A percentile compares a stretch with the other conserved stretches of the same genome.
Evolutionary conservation across 495 filamentous ascomycete genomes (phyloP).

Genomic region (Bathelium albidoporum): DNA sequence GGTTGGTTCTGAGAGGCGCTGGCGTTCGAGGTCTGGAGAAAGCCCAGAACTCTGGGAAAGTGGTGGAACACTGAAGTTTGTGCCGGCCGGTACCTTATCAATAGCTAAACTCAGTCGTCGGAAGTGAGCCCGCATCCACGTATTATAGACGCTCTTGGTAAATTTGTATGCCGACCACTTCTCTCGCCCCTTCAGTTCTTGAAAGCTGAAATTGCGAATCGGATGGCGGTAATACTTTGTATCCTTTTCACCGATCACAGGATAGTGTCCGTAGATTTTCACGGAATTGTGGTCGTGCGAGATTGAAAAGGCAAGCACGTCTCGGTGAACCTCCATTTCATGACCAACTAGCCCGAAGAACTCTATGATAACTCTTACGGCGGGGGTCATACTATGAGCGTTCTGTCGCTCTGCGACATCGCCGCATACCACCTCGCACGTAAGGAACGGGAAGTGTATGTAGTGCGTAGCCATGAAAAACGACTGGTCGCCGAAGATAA

Average conservation of each 20-base stretch:
- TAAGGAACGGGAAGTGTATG: constrained; percentile 21
- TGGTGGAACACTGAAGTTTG: constrained; percentile 12
- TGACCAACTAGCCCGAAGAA: constrained; percentile 27
- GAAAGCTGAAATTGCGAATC: constrained; percentile 13
- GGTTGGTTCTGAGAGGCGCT: no score
- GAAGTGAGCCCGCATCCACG: constrained; percentile 18
- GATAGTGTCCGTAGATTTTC: constrained; percentile 27
- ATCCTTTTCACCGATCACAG: constrained; percentile 16
- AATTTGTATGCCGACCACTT: constrained; percentile 23
- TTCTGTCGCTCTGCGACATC: constrained; percentile 21
- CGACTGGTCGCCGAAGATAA: neutral
- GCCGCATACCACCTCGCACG: constrained; percentile 18
- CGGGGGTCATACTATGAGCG: constrained; percentile 12
- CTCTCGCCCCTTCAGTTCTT: constrained; percentile 7
- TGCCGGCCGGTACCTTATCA: constrained; percentile 27
- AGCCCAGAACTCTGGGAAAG: neutral
- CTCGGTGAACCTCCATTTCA: constrained; percentile 29
- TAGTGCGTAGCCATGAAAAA: constrained; percentile 17
- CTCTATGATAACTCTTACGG: constrained; percentile 11
- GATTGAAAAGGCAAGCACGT: constrained; percentile 40
- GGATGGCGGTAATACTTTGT: constrained; percentile 16
- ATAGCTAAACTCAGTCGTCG: constrained; percentile 28
- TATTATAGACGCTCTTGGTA: constrained; percentile 19
- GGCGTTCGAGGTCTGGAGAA: no score
- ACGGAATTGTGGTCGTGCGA: constrained; percentile 36